These are phyloP conservation scores for Zoysia pacifica DNA, from an alignment of 176 grass and related monocot species.

Conservation along the genomic window DNA sequence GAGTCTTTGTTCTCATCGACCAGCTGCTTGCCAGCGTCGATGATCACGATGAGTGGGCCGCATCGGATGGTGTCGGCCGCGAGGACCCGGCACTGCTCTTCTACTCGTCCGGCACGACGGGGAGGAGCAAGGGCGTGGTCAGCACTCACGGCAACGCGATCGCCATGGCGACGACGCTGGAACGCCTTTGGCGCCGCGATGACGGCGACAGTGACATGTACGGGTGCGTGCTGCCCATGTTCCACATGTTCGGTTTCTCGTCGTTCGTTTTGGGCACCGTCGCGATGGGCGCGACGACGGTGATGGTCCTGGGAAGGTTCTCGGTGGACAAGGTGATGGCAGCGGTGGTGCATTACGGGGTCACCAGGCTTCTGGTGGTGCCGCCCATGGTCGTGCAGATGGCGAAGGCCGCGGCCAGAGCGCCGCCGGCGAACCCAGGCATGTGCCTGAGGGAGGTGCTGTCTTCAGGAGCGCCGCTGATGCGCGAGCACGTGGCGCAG, in stretches of 20 bases:
- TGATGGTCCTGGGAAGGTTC: conserved; percentile 36
- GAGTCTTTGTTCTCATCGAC: conserved; percentile 34
- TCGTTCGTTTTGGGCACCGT: conserved; percentile 43
- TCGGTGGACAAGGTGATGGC: conserved; percentile 29
- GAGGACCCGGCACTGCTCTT: conserved; percentile 41
- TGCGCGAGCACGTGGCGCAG: conserved; percentile 40
- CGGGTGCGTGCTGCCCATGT: conserved; percentile 55
- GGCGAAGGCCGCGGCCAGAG: conserved; percentile 3
- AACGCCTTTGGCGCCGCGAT: conserved; percentile 17
- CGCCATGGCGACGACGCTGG: conserved; percentile 31
- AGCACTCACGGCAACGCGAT: conserved; percentile 48
- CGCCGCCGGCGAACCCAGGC: neutral
- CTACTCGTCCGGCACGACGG: conserved; percentile 69
- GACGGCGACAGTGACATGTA: conserved; percentile 22
- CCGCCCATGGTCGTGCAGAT: conserved; percentile 55
- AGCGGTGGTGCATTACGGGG: conserved; percentile 28
- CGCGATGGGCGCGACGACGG: conserved; percentile 38
- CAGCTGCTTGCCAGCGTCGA: conserved; percentile 33
- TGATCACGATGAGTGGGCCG: neutral
- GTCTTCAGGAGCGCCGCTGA: conserved; percentile 47
- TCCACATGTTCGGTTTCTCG: conserved; percentile 64
- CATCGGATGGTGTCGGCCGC: too few relatives aligned
- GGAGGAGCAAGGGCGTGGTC: conserved; percentile 65
- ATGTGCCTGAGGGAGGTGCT: conserved; percentile 44
- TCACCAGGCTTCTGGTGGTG: conserved; percentile 46